Conservation (phyloP, 163 green algal species). For the Volvox carteri region DNA sequence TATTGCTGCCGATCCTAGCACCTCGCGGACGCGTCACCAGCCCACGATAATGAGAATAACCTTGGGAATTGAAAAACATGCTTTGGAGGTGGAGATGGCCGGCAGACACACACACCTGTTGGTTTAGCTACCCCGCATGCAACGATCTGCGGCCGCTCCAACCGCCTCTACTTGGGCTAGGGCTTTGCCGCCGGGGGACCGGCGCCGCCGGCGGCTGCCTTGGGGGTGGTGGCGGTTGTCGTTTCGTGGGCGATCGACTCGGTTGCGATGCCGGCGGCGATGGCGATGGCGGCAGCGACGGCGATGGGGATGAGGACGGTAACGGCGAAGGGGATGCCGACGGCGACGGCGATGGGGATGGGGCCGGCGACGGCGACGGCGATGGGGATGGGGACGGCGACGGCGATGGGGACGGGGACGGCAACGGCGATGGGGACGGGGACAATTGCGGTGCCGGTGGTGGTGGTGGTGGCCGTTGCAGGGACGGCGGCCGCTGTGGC, state of each 20-base stretch:
- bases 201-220: background rate
- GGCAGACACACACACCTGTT: no score
- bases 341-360: background rate
- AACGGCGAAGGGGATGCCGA: background rate
- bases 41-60: no score
- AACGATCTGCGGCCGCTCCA: no score
- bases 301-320: background rate
- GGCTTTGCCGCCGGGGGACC: no score
- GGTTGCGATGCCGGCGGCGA: background rate
- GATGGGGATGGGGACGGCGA: background rate
- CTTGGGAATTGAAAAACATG: no score
- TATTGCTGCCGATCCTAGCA: no score
- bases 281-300: background rate
- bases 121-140: no score
- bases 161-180: no score
- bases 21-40: no score
- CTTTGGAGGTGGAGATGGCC: no score
- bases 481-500: no score
- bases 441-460: background rate
- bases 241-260: background rate
- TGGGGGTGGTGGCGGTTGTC: background rate
- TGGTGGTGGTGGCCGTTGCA: background rate
- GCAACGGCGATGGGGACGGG: background rate
- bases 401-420: background rate
- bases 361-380: background rate